These are phyloP conservation scores for Aspergillus eucalypticola DNA, from an alignment of 2,329 filamentous ascomycete species.

Conservation along the genomic window DNA sequence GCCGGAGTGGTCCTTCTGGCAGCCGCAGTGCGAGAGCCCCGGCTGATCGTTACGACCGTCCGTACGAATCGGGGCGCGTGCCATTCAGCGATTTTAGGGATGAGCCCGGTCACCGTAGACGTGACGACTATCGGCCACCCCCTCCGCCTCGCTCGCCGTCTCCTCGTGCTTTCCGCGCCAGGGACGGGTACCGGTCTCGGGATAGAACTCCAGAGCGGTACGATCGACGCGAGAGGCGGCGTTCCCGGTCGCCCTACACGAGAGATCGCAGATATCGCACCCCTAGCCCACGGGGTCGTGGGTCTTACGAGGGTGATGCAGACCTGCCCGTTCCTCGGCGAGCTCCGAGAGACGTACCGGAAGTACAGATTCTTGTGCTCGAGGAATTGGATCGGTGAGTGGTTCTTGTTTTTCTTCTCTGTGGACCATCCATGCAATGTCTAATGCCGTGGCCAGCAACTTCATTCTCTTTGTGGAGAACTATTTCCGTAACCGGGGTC, in stretches of 20 bases:
- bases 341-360: slow-evolving; percentile 73
- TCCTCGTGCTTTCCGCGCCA: slow-evolving; percentile 59
- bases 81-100: slow-evolving; percentile 53
- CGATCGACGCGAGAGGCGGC: slow-evolving; percentile 57
- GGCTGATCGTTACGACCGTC: slow-evolving; percentile 49
- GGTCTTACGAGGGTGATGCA: slow-evolving; percentile 58
- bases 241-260: slow-evolving; percentile 69
- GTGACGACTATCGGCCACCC: slow-evolving; percentile 62
- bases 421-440: slow-evolving; percentile 3
- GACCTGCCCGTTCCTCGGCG: slow-evolving; percentile 72
- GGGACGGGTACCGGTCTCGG: slow-evolving; percentile 62
- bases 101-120: slow-evolving; percentile 47
- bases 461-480: slow-evolving; percentile 83
- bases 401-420: neutral
- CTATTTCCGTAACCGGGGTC: slow-evolving; percentile 68
- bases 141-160: slow-evolving; percentile 59
- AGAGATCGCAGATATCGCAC: slow-evolving; percentile 68
- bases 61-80: slow-evolving; percentile 36
- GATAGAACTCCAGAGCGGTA: slow-evolving; percentile 52
- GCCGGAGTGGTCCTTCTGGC: slow-evolving; percentile 40
- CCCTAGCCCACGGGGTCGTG: slow-evolving; percentile 63
- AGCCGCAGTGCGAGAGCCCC: slow-evolving; percentile 33
- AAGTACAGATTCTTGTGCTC: slow-evolving; percentile 83
- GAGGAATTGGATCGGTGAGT: slow-evolving; percentile 67
- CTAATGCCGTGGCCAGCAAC: slow-evolving; percentile 51